These are phyloP conservation scores for Schwanniomyces pseudopolymorphus DNA, from an alignment of 805 yeast genomes.

Conservation along the genomic window DNA sequence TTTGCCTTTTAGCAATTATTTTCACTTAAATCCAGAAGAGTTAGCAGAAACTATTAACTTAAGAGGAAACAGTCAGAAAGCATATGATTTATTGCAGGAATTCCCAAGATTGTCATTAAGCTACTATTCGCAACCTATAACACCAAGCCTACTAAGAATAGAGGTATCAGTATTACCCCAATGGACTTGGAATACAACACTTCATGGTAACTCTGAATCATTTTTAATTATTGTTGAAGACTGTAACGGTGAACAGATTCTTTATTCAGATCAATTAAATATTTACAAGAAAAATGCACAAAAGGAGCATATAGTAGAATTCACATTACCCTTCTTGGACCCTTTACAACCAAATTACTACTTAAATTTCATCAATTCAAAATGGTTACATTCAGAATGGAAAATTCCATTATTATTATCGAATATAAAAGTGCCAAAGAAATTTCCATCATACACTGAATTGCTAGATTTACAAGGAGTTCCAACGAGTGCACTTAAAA, in stretches of 20 bases:
- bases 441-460: conserved; percentile 61
- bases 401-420: conserved; percentile 59
- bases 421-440: conserved; percentile 56
- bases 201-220: conserved; percentile 66
- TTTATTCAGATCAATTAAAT: conserved; percentile 56
- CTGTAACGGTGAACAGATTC: conserved; percentile 71
- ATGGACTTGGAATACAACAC: conserved; percentile 71
- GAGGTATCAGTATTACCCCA: conserved; percentile 66
- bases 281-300: conserved; percentile 51
- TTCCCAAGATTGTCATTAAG: conserved; percentile 69
- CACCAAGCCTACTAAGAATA: conserved; percentile 63
- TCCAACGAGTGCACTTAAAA: conserved; percentile 48
- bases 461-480: conserved; percentile 52
- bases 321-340: conserved; percentile 58
- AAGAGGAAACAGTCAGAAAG: conserved; percentile 61
- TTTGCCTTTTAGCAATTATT: conserved; percentile 79
- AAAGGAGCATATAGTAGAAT: conserved; percentile 58
- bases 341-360: conserved; percentile 72
- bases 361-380: conserved; percentile 71
- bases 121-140: conserved; percentile 73
- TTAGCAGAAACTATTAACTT: conserved; percentile 79
- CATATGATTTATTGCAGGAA: conserved; percentile 58
- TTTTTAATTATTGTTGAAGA: conserved; percentile 79
- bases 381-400: conserved; percentile 78
- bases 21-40: conserved; percentile 69